phyloP scores from a whole-genome alignment of 768 basidiomycete species.

The Boletus subparvulus region DNA sequence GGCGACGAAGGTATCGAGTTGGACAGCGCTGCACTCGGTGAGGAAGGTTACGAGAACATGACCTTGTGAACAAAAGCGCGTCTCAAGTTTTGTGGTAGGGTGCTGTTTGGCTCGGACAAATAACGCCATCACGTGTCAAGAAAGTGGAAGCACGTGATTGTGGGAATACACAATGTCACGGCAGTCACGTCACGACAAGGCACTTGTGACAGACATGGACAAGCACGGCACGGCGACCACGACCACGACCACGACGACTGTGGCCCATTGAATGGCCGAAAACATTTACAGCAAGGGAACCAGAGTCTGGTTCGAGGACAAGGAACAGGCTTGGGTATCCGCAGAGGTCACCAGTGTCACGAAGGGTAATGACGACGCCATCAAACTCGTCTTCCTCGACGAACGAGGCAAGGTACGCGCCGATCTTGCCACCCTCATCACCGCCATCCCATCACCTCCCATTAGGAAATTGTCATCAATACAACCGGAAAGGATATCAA shows the following conservation, averaged over 20 bases:
- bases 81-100: constrained; percentile 3
- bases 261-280: constrained; percentile 77
- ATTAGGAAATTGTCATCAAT: constrained; percentile 73
- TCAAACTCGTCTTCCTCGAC: constrained; percentile 84
- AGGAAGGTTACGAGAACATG: constrained; percentile 5
- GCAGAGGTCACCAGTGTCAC: constrained; percentile 73
- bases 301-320: constrained; percentile 91
- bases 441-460: background rate
- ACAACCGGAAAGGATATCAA: constrained; percentile 81
- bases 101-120: constrained; percentile 27
- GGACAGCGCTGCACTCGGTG: constrained; percentile 18
- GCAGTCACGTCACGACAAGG: constrained; percentile 24
- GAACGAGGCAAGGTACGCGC: constrained; percentile 83
- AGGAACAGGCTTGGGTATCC: constrained; percentile 91
- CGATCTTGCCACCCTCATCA: constrained; percentile 9
- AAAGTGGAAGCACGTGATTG: constrained; percentile 13
- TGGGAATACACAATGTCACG: constrained; percentile 20
- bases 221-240: background rate
- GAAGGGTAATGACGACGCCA: constrained; percentile 65
- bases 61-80: background rate
- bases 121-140: background rate
- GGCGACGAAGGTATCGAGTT: constrained; percentile 43
- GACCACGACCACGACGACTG: constrained; percentile 19
- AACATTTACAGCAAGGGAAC: constrained; percentile 91
- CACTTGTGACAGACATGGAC: background rate